phyloP scores from a whole-genome alignment of 768 basidiomycete genomes.

The Coprinopsis strossmayeri region DNA sequence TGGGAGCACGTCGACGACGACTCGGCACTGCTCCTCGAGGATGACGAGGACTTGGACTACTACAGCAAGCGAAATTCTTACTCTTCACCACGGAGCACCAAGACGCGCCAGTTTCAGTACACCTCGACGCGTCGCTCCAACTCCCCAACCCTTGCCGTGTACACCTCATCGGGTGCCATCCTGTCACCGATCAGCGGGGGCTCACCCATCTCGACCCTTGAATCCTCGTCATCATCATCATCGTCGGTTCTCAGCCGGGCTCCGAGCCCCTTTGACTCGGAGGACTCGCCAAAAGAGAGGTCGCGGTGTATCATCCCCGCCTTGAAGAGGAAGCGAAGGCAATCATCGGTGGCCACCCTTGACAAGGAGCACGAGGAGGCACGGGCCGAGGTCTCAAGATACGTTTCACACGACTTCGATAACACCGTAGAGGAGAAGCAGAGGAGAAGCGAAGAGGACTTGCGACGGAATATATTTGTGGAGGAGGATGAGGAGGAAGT shows the following conservation, averaged over 20 bases:
- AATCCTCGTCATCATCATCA: constrained; percentile 7
- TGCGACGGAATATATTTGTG: constrained; percentile 1
- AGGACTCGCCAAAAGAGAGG: not conserved
- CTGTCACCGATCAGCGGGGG: not conserved
- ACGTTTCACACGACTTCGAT: constrained; percentile 1
- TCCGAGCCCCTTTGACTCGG: not conserved
- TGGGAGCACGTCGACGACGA: constrained; percentile 9
- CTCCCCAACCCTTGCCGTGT: constrained; percentile 1
- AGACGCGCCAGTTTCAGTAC: not conserved
- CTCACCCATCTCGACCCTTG: constrained; percentile 2
- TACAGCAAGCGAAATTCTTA: constrained; percentile 8
- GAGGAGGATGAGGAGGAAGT: constrained; percentile 10
- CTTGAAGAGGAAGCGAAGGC: constrained; percentile 8
- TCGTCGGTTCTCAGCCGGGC: constrained; percentile 5
- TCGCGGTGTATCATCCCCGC: constrained; percentile 1
- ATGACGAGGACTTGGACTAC: constrained; percentile 8
- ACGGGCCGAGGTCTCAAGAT: not conserved
- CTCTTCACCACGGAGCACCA: not conserved
- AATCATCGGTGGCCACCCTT: constrained; percentile 1
- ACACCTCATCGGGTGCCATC: constrained; percentile 6
- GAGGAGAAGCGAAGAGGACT: constrained; percentile 5
- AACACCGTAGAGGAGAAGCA: not conserved
- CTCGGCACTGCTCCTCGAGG: constrained; percentile 3
- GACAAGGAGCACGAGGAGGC: constrained; percentile 1
- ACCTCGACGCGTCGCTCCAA: constrained; percentile 4